Percentiles rank a stretch among this genome's conserved stretches.
These are phyloP conservation scores for Parsonsia alboflavescens DNA, from an alignment of 257 asterid genomes.

Conservation along the genomic window DNA sequence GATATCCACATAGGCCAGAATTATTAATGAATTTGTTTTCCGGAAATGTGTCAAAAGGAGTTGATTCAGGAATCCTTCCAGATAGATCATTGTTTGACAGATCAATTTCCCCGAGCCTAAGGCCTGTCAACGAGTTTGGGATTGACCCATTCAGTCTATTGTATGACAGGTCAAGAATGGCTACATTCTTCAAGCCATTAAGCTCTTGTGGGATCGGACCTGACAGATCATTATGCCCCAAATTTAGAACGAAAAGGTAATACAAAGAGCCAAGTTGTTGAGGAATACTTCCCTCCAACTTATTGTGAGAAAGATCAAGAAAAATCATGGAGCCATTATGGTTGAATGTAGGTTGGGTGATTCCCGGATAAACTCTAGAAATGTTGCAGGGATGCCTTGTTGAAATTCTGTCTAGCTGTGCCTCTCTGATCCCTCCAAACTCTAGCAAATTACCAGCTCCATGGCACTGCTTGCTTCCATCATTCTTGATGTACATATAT, in stretches of 20 bases:
- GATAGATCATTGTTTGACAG: constrained; percentile 71
- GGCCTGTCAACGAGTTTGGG: constrained; percentile 61
- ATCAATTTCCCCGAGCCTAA: constrained; percentile 66
- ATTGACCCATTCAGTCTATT: constrained; percentile 65
- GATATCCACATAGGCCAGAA: constrained; percentile 87
- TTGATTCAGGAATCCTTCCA: constrained; percentile 72
- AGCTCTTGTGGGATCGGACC: constrained; percentile 80
- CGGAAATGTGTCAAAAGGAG: constrained; percentile 77
- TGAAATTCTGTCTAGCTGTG: constrained; percentile 56
- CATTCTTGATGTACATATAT: constrained; percentile 65
- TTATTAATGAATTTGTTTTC: constrained; percentile 57
- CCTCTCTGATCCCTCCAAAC: constrained; percentile 77
- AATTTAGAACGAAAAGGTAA: constrained; percentile 59
- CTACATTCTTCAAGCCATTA: constrained; percentile 60
- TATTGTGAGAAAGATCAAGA: constrained; percentile 79
- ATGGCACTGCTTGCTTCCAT: constrained; percentile 75
- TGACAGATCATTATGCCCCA: constrained; percentile 78
- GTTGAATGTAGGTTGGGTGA: constrained; percentile 66
- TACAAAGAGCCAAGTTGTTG: constrained; percentile 74
- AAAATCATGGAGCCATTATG: constrained; percentile 92
- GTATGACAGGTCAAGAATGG: constrained; percentile 78
- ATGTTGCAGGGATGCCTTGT: constrained; percentile 74
- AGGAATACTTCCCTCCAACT: constrained; percentile 71
- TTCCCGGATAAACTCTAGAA: constrained; percentile 65
- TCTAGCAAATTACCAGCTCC: constrained; percentile 96